Evolutionary conservation across 805 yeast species (phyloP), one percentile per base, ranked within the genome.

Genomic region (Suhomyces sp.): DNA sequence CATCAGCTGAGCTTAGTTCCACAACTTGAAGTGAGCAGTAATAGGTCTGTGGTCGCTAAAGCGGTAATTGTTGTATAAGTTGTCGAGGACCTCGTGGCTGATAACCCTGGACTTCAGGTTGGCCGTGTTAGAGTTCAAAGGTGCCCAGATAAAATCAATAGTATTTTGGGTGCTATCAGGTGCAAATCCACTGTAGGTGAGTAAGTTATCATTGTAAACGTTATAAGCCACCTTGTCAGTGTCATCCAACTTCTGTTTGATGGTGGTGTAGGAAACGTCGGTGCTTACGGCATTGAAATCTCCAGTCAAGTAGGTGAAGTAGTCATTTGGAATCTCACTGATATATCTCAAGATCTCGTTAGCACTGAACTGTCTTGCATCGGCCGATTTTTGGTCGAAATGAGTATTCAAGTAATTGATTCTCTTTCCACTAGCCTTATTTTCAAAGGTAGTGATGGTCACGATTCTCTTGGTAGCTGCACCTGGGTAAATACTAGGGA

Each of bases 401-500:
- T 82, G 86, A 3, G 84, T 72, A 55, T 79, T 80, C 54, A 80
- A 64, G 26, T 45, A 31, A 70, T 71, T 65, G 67, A 74, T 31
- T 8, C 38, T 29, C 15, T 56, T 42, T 36, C 63, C 57, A 38
- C 60, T 44, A 31, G 50, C 35, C 17, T 51, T 52, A 48, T 58
- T 51, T 52, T 53, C 49, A 36, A 75, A 61, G 13, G 68, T 67
- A 6, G 71, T 71, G 15, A 74, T 63, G 0, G 80, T 76, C 26
- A 74, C 73, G 12, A 73, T 63, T 56, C 82, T 65, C 33, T 57
- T 64, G 6, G 74, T 68, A 1, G 73, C 73, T 17, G 81, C 79
- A 41, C 73, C 83, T 79, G 83, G 78, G 5, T 80, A 82, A 45
- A 58, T 67, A 13, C 83, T 76, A 1, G 86, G 84, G n/a, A 60